Conservation (phyloP, 768 basidiomycete species). For the Agrocybe pediades region DNA sequence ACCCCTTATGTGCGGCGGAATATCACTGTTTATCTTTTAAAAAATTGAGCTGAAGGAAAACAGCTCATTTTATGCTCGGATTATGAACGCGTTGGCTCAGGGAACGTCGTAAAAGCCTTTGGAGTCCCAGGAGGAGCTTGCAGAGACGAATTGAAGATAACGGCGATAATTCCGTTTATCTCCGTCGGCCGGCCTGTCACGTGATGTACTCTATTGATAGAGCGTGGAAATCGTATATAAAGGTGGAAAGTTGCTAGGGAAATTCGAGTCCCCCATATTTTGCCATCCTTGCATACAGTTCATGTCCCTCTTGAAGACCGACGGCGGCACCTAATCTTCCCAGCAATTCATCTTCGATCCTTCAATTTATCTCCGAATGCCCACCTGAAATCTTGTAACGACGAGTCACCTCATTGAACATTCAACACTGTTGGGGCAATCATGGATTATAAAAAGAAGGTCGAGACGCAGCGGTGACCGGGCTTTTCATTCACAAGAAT, state of each 20-base stretch:
- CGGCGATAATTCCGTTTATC: conserved; percentile 5
- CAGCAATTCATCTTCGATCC: too few species aligned
- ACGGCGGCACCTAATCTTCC: too few species aligned
- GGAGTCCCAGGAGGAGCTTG: neutral
- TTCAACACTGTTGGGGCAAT: too few species aligned
- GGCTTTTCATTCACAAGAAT: too few species aligned
- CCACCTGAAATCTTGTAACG: too few species aligned
- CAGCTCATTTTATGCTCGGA: neutral
- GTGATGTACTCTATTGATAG: conserved; percentile 4
- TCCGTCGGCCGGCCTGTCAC: conserved; percentile 5
- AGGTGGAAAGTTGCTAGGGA: neutral
- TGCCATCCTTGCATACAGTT: too few species aligned
- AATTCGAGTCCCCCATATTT: neutral
- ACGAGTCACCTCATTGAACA: too few species aligned
- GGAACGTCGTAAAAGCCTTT: neutral
- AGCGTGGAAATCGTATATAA: conserved; percentile 9
- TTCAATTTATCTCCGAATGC: too few species aligned
- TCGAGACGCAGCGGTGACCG: too few species aligned
- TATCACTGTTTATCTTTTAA: neutral
- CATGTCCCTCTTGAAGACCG: too few species aligned
- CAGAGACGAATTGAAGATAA: neutral
- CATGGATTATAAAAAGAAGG: too few species aligned
- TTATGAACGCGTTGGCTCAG: neutral
- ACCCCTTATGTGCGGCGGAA: neutral
- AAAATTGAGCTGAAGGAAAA: neutral